A percentile compares a stretch with the other conserved stretches of the same genome.
Evolutionary conservation across 495 filamentous ascomycete species (phyloP).

Genomic region (Talaromyces wortmannii): DNA sequence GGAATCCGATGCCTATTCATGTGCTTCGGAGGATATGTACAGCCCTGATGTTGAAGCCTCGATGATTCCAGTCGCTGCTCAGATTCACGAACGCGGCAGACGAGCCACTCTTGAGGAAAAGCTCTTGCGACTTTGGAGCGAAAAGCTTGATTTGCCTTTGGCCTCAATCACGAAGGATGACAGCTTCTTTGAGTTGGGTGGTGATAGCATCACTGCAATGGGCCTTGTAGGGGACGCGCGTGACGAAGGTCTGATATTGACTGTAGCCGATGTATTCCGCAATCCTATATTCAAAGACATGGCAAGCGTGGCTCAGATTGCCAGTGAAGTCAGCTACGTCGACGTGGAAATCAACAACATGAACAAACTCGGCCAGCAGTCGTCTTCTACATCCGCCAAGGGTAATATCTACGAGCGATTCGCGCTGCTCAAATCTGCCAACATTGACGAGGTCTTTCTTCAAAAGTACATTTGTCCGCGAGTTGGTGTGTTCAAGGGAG

Average conservation of each 20-base stretch:
- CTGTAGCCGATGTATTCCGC: constrained; percentile 47
- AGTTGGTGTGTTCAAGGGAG: constrained; percentile 47
- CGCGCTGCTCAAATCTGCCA: constrained; percentile 29
- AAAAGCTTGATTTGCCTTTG: constrained; percentile 31
- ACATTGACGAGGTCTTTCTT: constrained; percentile 34
- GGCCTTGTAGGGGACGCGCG: constrained; percentile 55
- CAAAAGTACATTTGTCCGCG: constrained; percentile 44
- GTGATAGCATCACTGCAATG: constrained; percentile 60
- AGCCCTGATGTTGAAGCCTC: not conserved
- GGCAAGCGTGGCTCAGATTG: constrained; percentile 23
- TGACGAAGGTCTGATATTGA: constrained; percentile 45
- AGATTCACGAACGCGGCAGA: constrained; percentile 3
- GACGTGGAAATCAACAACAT: constrained; percentile 9
- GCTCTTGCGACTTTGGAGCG: constrained; percentile 39
- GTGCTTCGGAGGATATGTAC: constrained; percentile 2
- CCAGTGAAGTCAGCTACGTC: constrained; percentile 10
- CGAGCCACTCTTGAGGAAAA: constrained; percentile 24
- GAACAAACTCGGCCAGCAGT: constrained; percentile 6
- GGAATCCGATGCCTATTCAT: constrained; percentile 3
- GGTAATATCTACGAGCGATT: constrained; percentile 33
- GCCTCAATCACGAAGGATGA: constrained; percentile 31
- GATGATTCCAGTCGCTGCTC: constrained; percentile 2
- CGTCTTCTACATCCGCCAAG: not conserved
- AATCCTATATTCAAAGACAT: constrained; percentile 41
- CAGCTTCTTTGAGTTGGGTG: constrained; percentile 43